phyloP scores from a whole-genome alignment of 2,329 filamentous ascomycete species.

The Arachnomyces sp. region DNA sequence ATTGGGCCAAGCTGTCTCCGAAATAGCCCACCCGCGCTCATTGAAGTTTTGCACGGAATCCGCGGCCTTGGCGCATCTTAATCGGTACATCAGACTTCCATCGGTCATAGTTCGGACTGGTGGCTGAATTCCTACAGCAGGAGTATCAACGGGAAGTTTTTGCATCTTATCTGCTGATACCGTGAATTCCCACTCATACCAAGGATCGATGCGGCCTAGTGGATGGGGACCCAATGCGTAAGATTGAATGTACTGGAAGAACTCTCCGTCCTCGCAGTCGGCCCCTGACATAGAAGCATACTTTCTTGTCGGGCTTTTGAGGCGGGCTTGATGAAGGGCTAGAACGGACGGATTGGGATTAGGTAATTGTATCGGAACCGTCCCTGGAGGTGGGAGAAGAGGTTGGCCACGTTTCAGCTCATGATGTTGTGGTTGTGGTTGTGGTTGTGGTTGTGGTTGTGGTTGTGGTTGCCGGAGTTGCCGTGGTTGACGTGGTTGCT shows the following conservation, averaged over 20 bases:
- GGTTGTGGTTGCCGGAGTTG: neutral
- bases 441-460: neutral
- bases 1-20: constrained; percentile 64
- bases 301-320: constrained; percentile 41
- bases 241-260: constrained; percentile 31
- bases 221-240: constrained; percentile 24
- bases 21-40: constrained; percentile 53
- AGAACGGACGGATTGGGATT: constrained; percentile 39
- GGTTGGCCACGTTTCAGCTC: neutral
- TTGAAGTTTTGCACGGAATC: constrained; percentile 22
- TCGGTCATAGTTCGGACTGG: constrained; percentile 33
- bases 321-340: constrained; percentile 53
- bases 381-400: constrained; percentile 31
- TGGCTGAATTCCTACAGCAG: constrained; percentile 19
- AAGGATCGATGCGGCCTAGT: constrained; percentile 20
- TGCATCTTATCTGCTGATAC: constrained; percentile 23
- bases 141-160: constrained; percentile 24
- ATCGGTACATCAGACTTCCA: constrained; percentile 55
- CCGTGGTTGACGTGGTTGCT: neutral
- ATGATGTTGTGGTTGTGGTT: neutral
- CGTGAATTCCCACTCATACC: constrained; percentile 28
- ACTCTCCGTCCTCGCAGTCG: constrained; percentile 19
- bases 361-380: constrained; percentile 28
- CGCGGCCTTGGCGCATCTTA: constrained; percentile 56
- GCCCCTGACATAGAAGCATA: constrained; percentile 15